These are phyloP conservation scores for Zasmidium cellare DNA, from an alignment of 2,329 filamentous ascomycete genomes.

Conservation along the genomic window DNA sequence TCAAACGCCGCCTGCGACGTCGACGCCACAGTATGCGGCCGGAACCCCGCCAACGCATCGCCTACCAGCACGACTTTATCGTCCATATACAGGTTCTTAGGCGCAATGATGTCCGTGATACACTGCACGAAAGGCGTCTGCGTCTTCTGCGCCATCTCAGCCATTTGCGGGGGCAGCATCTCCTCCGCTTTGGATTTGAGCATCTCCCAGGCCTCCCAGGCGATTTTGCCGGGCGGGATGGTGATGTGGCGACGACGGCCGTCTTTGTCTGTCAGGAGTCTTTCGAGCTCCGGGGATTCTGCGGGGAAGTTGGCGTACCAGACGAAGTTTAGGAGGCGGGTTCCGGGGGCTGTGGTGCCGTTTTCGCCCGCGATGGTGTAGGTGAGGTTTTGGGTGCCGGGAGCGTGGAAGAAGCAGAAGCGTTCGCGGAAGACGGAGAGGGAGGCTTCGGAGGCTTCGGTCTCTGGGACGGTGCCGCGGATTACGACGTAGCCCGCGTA, in stretches of 20 bases:
- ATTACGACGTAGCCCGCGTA: constrained; percentile 37
- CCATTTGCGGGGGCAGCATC: constrained; percentile 40
- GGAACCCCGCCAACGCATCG: constrained; percentile 47
- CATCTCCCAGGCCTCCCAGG: constrained; percentile 41
- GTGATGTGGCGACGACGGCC: constrained; percentile 43
- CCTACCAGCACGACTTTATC: constrained; percentile 48
- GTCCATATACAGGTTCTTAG: constrained; percentile 40
- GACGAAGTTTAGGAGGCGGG: constrained; percentile 50
- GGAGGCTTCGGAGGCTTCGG: constrained; percentile 35
- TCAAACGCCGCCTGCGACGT: constrained; percentile 50
- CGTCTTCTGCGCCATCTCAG: constrained; percentile 42
- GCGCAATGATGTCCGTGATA: constrained; percentile 44
- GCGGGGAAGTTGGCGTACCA: constrained; percentile 47
- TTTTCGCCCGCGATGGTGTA: constrained; percentile 47
- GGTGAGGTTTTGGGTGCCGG: constrained; percentile 40
- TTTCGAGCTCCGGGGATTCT: constrained; percentile 38
- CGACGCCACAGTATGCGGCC: constrained; percentile 47
- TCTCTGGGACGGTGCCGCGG: constrained; percentile 35
- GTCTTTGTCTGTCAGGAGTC: constrained; percentile 47
- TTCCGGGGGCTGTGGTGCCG: constrained; percentile 40
- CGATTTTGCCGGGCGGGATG: constrained; percentile 44
- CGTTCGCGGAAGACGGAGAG: constrained; percentile 38
- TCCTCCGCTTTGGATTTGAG: constrained; percentile 35
- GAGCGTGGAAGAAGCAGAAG: constrained; percentile 44
- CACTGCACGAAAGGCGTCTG: constrained; percentile 47